Evolutionary conservation across 495 filamentous ascomycete genomes (phyloP).

Genomic region (Talaromyces proteolyticus): DNA sequence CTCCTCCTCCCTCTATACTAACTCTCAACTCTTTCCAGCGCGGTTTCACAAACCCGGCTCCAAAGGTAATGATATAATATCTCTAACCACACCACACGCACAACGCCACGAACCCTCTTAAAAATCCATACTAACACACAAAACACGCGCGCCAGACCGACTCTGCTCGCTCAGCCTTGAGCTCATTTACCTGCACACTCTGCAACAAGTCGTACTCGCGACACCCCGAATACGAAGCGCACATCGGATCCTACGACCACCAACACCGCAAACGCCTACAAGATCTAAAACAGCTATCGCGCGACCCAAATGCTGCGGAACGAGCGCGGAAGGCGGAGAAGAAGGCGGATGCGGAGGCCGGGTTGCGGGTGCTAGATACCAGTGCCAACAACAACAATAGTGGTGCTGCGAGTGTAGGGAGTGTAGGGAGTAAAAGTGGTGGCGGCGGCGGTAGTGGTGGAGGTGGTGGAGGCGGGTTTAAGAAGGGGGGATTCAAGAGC

Average conservation of each 20-base stretch:
- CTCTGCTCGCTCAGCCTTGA: constrained; percentile 80
- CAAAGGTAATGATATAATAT: constrained; percentile 34
- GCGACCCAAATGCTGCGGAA: constrained; percentile 48
- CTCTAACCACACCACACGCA: no score
- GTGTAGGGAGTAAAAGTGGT: no score
- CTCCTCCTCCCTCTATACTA: not conserved
- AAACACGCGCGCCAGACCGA: constrained; percentile 58
- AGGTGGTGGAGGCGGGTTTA: constrained; percentile 42
- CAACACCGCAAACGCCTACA: constrained; percentile 59
- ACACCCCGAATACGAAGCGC: constrained; percentile 57
- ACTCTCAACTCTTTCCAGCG: no score
- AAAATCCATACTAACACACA: not conserved
- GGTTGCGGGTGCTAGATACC: constrained; percentile 31
- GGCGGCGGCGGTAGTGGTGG: constrained; percentile 7
- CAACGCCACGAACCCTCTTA: not conserved
- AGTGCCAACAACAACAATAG: not conserved
- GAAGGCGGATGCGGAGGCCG: constrained; percentile 55
- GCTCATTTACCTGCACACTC: constrained; percentile 74
- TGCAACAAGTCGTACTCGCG: constrained; percentile 58
- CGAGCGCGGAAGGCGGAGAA: constrained; percentile 67
- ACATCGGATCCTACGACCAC: constrained; percentile 57
- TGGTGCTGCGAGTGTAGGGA: constrained; percentile 8
- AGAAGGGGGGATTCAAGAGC: constrained; percentile 59
- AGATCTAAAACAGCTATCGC: constrained; percentile 56
- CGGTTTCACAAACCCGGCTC: constrained; percentile 45